Percentiles rank a stretch among this genome's conserved stretches.
phyloP scores from a whole-genome alignment of 1,139 yeast species.

The Saccharomyces hybrid region DNA sequence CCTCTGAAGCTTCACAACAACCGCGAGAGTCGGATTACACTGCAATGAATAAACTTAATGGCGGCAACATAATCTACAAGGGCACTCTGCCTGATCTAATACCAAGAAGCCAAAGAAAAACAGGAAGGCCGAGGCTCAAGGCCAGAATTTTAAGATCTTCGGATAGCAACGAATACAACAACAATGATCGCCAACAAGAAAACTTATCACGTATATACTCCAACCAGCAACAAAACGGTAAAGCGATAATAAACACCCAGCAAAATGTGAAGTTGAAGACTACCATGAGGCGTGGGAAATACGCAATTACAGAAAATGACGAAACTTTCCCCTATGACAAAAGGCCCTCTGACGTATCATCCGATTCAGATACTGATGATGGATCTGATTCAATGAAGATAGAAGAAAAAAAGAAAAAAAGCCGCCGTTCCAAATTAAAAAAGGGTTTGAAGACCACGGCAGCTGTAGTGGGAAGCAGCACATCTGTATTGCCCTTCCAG shows the following conservation, averaged over 20 bases:
- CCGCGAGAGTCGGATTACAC: slow-evolving; percentile 5
- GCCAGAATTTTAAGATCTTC: slow-evolving; percentile 8
- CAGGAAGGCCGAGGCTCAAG: slow-evolving; percentile 14
- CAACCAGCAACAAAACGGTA: slow-evolving; percentile 10
- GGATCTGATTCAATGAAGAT: slow-evolving; percentile 4
- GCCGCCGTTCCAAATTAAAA: slow-evolving; percentile 10
- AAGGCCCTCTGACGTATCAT: neutral
- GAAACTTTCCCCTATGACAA: neutral
- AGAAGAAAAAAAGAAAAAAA: slow-evolving; percentile 10
- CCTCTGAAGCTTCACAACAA: neutral
- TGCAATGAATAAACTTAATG: slow-evolving; percentile 11
- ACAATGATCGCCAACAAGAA: neutral
- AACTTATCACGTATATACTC: neutral
- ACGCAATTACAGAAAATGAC: slow-evolving; percentile 3
- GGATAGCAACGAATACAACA: neutral
- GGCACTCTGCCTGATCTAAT: slow-evolving; percentile 25
- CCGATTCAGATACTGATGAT: neutral
- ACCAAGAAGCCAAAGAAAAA: slow-evolving; percentile 18
- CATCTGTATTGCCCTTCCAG: slow-evolving; percentile 4
- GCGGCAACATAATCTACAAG: slow-evolving; percentile 17
- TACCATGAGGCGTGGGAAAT: slow-evolving; percentile 16
- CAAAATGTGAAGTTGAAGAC: slow-evolving; percentile 18
- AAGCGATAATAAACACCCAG: slow-evolving; percentile 15
- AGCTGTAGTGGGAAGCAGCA: slow-evolving; percentile 7
- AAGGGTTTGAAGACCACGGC: slow-evolving; percentile 15